phyloP scores from a whole-genome alignment of 2,329 filamentous ascomycete genomes.

The Curvularia spicifera region DNA sequence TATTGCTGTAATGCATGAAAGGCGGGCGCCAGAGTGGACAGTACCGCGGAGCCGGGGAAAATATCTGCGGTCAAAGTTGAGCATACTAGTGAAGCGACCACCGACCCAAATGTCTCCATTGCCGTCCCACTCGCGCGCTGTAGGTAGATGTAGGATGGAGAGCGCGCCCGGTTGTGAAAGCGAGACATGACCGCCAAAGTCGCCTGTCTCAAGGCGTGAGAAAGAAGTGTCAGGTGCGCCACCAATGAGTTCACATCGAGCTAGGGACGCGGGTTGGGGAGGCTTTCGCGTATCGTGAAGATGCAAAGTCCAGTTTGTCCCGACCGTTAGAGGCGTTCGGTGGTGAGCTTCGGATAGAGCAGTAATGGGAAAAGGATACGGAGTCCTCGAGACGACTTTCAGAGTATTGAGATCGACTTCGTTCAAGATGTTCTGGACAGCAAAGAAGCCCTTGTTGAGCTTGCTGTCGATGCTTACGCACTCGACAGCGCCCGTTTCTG shows the following conservation, averaged over 20 bases:
- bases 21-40: conserved; percentile 80
- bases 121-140: conserved; percentile 60
- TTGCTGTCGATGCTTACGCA: conserved; percentile 79
- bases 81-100: conserved; percentile 84
- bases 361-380: conserved; percentile 82
- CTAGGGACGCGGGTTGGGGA: conserved; percentile 20
- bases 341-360: conserved; percentile 74
- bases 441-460: conserved; percentile 75
- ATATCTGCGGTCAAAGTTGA: conserved; percentile 86
- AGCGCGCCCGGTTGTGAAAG: conserved; percentile 82
- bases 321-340: conserved; percentile 78
- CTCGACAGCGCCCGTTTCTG: conserved; percentile 76
- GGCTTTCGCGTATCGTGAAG: conserved; percentile 75
- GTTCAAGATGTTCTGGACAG: conserved; percentile 75
- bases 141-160: conserved; percentile 78
- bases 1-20: conserved; percentile 74
- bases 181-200: conserved; percentile 66
- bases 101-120: conserved; percentile 86
- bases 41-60: conserved; percentile 80
- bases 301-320: conserved; percentile 80
- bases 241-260: conserved; percentile 41
- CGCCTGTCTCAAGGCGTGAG: conserved; percentile 59
- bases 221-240: conserved; percentile 35
- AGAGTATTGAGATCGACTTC: conserved; percentile 82
- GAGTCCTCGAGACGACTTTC: conserved; percentile 69